Evolutionary conservation across 2,329 filamentous ascomycete genomes (phyloP), one percentile per base, ranked within the genome.

Genomic region (Pseudogymnoascus sp.): DNA sequence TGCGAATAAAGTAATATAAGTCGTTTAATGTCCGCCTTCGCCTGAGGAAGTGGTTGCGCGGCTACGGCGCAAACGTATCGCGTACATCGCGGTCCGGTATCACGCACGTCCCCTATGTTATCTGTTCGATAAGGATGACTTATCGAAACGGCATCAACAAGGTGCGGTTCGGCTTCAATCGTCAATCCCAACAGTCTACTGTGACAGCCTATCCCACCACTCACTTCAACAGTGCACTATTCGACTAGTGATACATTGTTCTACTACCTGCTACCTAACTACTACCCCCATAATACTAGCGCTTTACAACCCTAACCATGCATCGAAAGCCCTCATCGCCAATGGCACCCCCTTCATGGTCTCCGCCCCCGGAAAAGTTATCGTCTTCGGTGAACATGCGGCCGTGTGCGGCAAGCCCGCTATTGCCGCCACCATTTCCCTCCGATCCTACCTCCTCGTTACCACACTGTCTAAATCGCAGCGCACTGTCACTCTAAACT

Each of bases 401-500:
- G 95, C 97, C n/a, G 95, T 99, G 19, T 87, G 99, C 73, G 93
- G 93, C 73, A 97, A 92, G 88, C 87, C 92, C 68, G 93, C 95
- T 64, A 93, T 99, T 75, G 95, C 95, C 61, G 95, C 95, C 23
- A 88, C 95, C 33, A 96, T 97, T 65, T 96, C 95, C 33, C 83
- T 99, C 33, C 89, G 95, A 69, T 97, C 95, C 50, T 99, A 97
- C 75, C 89, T 99, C 60, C 92, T 96, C 71, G 93, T 97, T 73
- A 96, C 93, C n/a, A 90, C 93, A 11, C 85, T 96, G 53, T 96
- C 92, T 67, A 97, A 97, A 77, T 96, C 92, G 44, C 90, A 89
- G 73, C 87, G 91, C 65, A 96, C 89, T 13, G 87, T 99, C 59
- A 90, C 90, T 1, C 81, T 99, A 63, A 88, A 88, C 70, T 97